phyloP scores from a whole-genome alignment of 441 rosid genomes.

The Melastoma candidum region DNA sequence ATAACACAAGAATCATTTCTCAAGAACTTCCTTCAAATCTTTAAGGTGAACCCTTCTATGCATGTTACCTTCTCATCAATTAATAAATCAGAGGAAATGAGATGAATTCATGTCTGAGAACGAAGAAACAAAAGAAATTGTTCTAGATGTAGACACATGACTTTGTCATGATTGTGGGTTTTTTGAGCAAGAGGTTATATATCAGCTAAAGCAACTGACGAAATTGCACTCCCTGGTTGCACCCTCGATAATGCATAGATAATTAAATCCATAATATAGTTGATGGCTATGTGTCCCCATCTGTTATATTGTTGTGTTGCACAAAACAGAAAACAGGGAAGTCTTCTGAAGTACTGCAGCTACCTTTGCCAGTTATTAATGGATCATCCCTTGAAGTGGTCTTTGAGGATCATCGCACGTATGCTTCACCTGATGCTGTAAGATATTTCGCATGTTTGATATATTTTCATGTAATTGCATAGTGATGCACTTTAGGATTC shows the following conservation, averaged over 20 bases:
- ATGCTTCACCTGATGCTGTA: constrained; percentile 82
- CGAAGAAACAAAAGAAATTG: too few species aligned
- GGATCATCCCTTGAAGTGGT: constrained; percentile 70
- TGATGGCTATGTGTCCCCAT: too few species aligned
- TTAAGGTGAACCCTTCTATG: constrained; percentile 41
- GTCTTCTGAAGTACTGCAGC: constrained; percentile 65
- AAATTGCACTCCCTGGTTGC: too few species aligned
- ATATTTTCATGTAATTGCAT: not conserved
- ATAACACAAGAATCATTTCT: constrained; percentile 85
- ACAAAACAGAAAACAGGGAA: constrained; percentile 71
- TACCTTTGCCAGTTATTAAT: constrained; percentile 72
- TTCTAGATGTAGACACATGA: too few species aligned
- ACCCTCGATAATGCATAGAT: too few species aligned
- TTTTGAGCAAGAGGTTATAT: too few species aligned
- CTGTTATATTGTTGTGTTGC: constrained; percentile 13
- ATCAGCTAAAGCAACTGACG: too few species aligned
- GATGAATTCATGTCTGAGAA: too few species aligned
- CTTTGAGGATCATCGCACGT: constrained; percentile 93
- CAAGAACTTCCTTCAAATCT: constrained; percentile 71
- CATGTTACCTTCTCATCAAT: too few species aligned
- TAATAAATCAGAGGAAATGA: too few species aligned
- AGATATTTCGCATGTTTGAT: constrained; percentile 21
- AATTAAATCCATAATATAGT: too few species aligned
- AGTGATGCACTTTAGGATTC: not conserved
- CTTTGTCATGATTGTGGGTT: too few species aligned